Conservation (phyloP, 139 green algal species). For the Axilococcus clingmanii region DNA sequence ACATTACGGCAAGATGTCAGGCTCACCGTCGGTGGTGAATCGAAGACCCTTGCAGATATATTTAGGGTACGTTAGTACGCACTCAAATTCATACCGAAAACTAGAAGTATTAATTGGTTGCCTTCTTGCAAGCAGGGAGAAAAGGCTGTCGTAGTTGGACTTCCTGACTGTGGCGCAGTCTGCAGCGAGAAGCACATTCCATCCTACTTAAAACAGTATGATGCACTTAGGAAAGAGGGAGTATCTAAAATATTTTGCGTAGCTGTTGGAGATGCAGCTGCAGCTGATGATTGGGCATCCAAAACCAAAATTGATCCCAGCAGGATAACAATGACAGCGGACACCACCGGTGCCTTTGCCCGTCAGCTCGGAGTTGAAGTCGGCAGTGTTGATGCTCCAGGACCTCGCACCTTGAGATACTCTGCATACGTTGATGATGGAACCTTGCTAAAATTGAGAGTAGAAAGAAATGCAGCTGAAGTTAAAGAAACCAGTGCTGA, state of each 20-base stretch:
- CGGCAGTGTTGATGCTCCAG: not conserved
- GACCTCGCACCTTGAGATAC: slow-evolving; percentile 14
- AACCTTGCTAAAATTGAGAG: slow-evolving; percentile 37
- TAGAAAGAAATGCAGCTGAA: slow-evolving; percentile 14
- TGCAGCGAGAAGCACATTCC: slow-evolving; percentile 37
- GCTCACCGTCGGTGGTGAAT: slow-evolving; percentile 12
- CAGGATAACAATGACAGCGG: slow-evolving; percentile 11
- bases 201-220: slow-evolving; percentile 22
- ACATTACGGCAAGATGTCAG: slow-evolving; percentile 26
- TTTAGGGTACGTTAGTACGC: slow-evolving; percentile 22
- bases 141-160: slow-evolving; percentile 30
- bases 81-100: not conserved
- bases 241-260: slow-evolving; percentile 32
- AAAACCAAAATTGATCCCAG: slow-evolving; percentile 7
- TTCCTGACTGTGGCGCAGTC: slow-evolving; percentile 41
- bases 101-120: not conserved
- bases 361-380: slow-evolving; percentile 30
- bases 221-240: slow-evolving; percentile 25
- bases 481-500: slow-evolving; percentile 18
- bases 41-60: slow-evolving; percentile 17
- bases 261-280: slow-evolving; percentile 11
- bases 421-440: slow-evolving; percentile 28
- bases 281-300: slow-evolving; percentile 24
- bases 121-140: slow-evolving; percentile 19
- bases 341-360: slow-evolving; percentile 20